A percentile compares a stretch with the other conserved stretches of the same genome.
These are phyloP conservation scores for Aspergillus pseudonomiae DNA, from an alignment of 2,329 filamentous ascomycete genomes.

Conservation along the genomic window DNA sequence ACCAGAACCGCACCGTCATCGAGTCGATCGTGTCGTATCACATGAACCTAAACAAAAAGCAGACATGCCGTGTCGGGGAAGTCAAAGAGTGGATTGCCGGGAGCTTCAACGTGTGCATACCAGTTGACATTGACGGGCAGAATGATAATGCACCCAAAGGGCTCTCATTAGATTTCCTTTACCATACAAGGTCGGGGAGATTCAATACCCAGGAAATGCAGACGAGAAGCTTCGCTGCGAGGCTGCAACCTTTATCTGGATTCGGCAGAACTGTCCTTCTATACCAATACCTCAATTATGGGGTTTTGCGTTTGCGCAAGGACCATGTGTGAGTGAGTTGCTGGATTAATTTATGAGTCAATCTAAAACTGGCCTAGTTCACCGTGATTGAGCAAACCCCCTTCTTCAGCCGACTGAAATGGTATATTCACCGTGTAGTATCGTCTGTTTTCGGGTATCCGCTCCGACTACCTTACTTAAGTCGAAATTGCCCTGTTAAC, in stretches of 20 bases:
- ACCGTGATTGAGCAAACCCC: slow-evolving; percentile 18
- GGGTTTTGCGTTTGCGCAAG: slow-evolving; percentile 38
- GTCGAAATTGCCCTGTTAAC: slow-evolving; percentile 14
- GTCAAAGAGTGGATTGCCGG: slow-evolving; percentile 11
- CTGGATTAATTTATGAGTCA: no score
- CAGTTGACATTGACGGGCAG: slow-evolving; percentile 1
- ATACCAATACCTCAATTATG: slow-evolving; percentile 40
- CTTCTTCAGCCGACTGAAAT: slow-evolving; percentile 22
- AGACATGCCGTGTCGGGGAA: slow-evolving; percentile 3
- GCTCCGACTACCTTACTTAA: slow-evolving; percentile 27
- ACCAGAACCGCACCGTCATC: neutral
- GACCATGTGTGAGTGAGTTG: slow-evolving; percentile 26
- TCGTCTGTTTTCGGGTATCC: slow-evolving; percentile 25
- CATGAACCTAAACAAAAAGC: neutral
- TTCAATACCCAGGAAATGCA: slow-evolving; percentile 39
- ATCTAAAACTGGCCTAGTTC: slow-evolving; percentile 5
- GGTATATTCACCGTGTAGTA: slow-evolving; percentile 24
- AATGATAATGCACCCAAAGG: slow-evolving; percentile 18
- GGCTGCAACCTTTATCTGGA: slow-evolving; percentile 45
- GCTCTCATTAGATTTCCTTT: slow-evolving; percentile 29
- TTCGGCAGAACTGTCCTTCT: slow-evolving; percentile 40
- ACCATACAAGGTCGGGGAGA: slow-evolving; percentile 41
- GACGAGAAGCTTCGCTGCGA: slow-evolving; percentile 50
- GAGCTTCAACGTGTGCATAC: slow-evolving; percentile 18
- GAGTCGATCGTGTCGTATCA: slow-evolving; percentile 10